Percentiles rank a stretch among this genome's conserved stretches.
These are phyloP conservation scores for Nannochloropsis oceanica DNA, from an alignment of 108 stramenopile species.

Conservation along the genomic window DNA sequence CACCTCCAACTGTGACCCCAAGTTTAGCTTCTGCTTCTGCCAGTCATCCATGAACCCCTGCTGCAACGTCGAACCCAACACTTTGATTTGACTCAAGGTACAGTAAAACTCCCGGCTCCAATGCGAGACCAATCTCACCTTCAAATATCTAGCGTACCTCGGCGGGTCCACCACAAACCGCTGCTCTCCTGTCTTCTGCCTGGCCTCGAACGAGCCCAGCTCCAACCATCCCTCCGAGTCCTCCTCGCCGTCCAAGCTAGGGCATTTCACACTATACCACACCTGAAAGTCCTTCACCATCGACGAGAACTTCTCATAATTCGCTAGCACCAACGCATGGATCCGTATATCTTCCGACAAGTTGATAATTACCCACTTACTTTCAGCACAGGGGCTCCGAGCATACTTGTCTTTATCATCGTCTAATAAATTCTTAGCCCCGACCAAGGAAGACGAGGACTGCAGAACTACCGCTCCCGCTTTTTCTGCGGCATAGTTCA, in stretches of 20 bases:
- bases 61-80: neutral
- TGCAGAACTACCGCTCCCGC: neutral
- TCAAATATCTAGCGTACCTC: neutral
- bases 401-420: conserved; percentile 1
- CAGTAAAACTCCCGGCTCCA: neutral
- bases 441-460: neutral
- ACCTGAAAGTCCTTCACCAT: neutral
- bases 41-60: neutral
- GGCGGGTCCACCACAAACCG: neutral
- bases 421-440: neutral
- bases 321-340: neutral
- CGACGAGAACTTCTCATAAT: neutral
- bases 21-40: neutral
- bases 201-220: neutral
- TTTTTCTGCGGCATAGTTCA: neutral
- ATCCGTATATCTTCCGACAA: neutral
- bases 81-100: neutral
- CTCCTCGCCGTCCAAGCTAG: neutral
- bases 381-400: neutral
- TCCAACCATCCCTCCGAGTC: neutral
- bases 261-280: neutral
- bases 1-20: neutral
- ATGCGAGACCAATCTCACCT: neutral
- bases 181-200: neutral
- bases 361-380: neutral